A percentile compares a stretch with the other conserved stretches of the same genome.
These are phyloP conservation scores for Xylariaceae sp. DNA, from an alignment of 2,329 filamentous ascomycete species.

Conservation along the genomic window DNA sequence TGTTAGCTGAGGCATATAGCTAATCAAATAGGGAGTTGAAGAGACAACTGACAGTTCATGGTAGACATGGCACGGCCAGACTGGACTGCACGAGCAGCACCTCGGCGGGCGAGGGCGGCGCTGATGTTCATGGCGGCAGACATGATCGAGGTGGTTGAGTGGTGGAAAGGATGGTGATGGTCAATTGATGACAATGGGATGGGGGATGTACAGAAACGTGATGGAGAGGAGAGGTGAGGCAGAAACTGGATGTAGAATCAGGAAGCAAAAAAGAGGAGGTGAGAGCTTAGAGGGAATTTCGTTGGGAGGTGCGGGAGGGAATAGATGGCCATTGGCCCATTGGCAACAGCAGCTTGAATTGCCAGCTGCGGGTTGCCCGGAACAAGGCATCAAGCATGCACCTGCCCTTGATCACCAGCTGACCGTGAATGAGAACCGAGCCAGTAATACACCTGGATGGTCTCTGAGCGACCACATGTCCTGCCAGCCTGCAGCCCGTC, in stretches of 20 bases:
- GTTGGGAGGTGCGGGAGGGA: not conserved
- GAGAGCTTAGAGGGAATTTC: not conserved
- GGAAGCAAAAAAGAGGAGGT: not conserved
- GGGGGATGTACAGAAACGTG: not conserved
- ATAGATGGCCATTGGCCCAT: not conserved
- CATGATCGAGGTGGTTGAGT: slow-evolving; percentile 11
- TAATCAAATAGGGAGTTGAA: not conserved
- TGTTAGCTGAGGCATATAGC: slow-evolving; percentile 7
- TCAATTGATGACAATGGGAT: not conserved
- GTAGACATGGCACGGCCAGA: slow-evolving; percentile 17
- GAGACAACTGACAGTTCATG: slow-evolving; percentile 9
- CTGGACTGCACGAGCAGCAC: slow-evolving; percentile 12
- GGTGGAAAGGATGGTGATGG: not conserved
- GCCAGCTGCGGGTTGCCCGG: not conserved
- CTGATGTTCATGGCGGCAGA: slow-evolving; percentile 16
- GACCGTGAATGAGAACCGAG: not conserved
- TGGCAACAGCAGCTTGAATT: not conserved
- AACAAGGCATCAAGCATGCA: too few relatives aligned
- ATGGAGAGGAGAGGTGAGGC: not conserved
- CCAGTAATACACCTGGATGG: not conserved
- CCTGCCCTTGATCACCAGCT: too few relatives aligned
- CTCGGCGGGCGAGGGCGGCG: slow-evolving; percentile 17
- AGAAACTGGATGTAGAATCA: not conserved
- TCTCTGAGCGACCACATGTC: not conserved
- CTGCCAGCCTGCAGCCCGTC: not conserved